phyloP scores from a whole-genome alignment of 225 moss, liverwort and hornwort genomes.

The Polytrichum commune region DNA sequence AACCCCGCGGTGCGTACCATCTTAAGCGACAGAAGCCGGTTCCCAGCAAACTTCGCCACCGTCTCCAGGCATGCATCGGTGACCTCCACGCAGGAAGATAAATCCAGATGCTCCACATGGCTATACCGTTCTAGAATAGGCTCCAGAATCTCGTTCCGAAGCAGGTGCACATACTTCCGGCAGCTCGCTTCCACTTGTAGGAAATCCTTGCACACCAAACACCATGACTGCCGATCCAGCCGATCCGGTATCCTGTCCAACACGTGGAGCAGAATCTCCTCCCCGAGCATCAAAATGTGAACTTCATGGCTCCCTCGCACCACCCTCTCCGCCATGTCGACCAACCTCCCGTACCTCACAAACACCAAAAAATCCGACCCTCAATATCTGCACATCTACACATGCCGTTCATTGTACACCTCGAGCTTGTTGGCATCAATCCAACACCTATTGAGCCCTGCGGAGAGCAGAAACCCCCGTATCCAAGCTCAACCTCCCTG shows the following conservation, averaged over 20 bases:
- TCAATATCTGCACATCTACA: too few relatives aligned
- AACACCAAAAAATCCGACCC: too few relatives aligned
- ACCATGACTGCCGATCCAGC: slow-evolving; percentile 71
- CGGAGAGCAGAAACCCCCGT: too few relatives aligned
- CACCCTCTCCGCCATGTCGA: background rate
- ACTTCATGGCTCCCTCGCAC: slow-evolving; percentile 8
- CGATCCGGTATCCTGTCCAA: slow-evolving; percentile 55
- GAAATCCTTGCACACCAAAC: slow-evolving; percentile 69
- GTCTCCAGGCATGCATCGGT: slow-evolving; percentile 47
- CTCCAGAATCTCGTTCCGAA: slow-evolving; percentile 54
- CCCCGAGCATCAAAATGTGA: slow-evolving; percentile 42
- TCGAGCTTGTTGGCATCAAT: too few relatives aligned
- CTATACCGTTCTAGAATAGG: slow-evolving; percentile 52
- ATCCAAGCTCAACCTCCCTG: too few relatives aligned
- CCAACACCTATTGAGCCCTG: too few relatives aligned
- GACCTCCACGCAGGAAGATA: slow-evolving; percentile 60
- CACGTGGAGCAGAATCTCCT: slow-evolving; percentile 53
- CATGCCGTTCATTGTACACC: too few relatives aligned
- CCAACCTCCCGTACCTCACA: too few relatives aligned
- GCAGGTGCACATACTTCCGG: slow-evolving; percentile 51
- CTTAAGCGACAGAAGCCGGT: slow-evolving; percentile 54
- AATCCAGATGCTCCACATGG: slow-evolving; percentile 61
- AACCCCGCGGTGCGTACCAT: slow-evolving; percentile 50
- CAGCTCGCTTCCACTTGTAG: slow-evolving; percentile 43
- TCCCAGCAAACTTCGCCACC: slow-evolving; percentile 46